phyloP scores from a whole-genome alignment of 2,329 filamentous ascomycete species.

The Lithohypha guttulata region DNA sequence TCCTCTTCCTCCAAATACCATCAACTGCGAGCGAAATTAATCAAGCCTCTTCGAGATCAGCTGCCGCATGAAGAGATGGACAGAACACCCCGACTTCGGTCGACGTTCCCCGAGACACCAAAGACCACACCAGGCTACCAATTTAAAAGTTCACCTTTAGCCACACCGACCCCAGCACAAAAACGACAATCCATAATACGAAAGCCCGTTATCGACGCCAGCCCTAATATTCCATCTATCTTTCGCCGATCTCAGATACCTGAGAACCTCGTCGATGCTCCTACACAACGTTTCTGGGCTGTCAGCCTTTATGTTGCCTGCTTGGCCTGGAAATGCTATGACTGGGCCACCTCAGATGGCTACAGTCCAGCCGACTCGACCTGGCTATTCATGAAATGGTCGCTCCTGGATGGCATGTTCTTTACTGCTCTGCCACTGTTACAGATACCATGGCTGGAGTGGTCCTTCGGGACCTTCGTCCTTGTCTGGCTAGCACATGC shows the following conservation, averaged over 20 bases:
- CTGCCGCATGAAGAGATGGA: slow-evolving; percentile 58
- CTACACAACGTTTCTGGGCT: slow-evolving; percentile 80
- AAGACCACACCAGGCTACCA: slow-evolving; percentile 24
- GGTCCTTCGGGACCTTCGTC: slow-evolving; percentile 64
- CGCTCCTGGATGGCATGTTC: slow-evolving; percentile 72
- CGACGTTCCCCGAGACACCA: slow-evolving; percentile 70
- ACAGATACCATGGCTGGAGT: slow-evolving; percentile 93
- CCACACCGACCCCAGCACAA: slow-evolving; percentile 16
- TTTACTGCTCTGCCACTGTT: slow-evolving; percentile 78
- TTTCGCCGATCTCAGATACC: slow-evolving; percentile 55
- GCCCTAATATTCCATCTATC: slow-evolving; percentile 12
- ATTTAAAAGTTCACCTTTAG: slow-evolving; percentile 11
- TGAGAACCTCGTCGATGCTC: slow-evolving; percentile 70
- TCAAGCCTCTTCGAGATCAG: too few relatives aligned
- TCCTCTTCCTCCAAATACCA: too few relatives aligned
- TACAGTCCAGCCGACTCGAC: slow-evolving; percentile 60
- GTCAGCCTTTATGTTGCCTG: slow-evolving; percentile 66
- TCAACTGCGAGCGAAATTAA: too few relatives aligned
- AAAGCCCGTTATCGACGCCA: neutral
- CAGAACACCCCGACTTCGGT: slow-evolving; percentile 70
- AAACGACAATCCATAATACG: slow-evolving; percentile 6
- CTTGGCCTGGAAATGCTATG: slow-evolving; percentile 74
- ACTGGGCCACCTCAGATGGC: slow-evolving; percentile 30
- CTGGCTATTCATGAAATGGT: slow-evolving; percentile 88
- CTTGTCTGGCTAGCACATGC: slow-evolving; percentile 62